Conservation (phyloP, 2,329 filamentous ascomycete species). For the Hypoxylon sp. region DNA sequence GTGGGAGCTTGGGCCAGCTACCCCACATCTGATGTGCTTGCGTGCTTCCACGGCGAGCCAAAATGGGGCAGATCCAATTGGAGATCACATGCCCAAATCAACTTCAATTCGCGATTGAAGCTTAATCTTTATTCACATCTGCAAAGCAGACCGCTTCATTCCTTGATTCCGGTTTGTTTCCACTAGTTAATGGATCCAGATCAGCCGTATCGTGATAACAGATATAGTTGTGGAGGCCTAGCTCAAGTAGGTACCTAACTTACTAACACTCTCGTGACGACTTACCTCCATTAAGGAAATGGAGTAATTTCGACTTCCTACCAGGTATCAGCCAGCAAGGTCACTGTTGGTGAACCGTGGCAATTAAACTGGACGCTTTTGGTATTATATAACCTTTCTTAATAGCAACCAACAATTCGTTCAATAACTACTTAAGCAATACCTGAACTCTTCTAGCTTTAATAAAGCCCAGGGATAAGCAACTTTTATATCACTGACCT, state of each 20-base stretch:
- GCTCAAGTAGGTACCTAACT: background rate
- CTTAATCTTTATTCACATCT: background rate
- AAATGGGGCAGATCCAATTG: conserved; percentile 7
- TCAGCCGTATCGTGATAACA: background rate
- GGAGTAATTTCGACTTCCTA: too few species aligned
- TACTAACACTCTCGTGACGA: too few species aligned
- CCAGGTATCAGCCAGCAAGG: too few species aligned
- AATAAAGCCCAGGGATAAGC: too few species aligned
- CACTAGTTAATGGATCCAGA: conserved; percentile 1
- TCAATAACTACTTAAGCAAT: too few species aligned
- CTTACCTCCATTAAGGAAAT: too few species aligned
- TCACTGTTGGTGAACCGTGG: too few species aligned
- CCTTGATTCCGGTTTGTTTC: background rate
- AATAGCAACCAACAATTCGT: too few species aligned
- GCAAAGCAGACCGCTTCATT: conserved; percentile 18
- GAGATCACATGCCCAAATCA: conserved; percentile 19
- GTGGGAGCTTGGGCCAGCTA: conserved; percentile 34
- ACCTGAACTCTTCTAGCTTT: too few species aligned
- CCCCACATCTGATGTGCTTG: conserved; percentile 16
- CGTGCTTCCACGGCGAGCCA: conserved; percentile 3
- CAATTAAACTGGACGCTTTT: too few species aligned
- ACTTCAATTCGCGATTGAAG: conserved; percentile 6
- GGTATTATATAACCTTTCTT: too few species aligned
- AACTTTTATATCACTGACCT: too few species aligned
- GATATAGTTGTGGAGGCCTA: background rate